Conservation (phyloP, 805 yeast genomes). For the Yarrowia osloensis region DNA sequence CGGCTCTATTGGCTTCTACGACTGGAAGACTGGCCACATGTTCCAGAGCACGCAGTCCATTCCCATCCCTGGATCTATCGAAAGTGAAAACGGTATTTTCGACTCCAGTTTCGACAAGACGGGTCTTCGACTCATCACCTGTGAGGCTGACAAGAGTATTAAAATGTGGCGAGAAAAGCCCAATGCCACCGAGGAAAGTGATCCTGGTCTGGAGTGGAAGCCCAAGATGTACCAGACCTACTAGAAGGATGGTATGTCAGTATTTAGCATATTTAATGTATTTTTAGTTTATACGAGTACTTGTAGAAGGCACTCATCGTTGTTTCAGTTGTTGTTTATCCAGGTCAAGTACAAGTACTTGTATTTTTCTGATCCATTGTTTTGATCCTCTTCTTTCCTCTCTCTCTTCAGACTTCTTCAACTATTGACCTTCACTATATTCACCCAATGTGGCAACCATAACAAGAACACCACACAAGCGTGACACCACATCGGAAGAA, state of each 20-base stretch:
- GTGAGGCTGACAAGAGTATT: slow-evolving; percentile 82
- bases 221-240: slow-evolving; percentile 35
- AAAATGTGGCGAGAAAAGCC: slow-evolving; percentile 57
- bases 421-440: too few species aligned
- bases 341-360: too few species aligned
- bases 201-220: slow-evolving; percentile 46
- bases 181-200: slow-evolving; percentile 44
- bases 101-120: slow-evolving; percentile 74
- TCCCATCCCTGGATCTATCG: slow-evolving; percentile 69
- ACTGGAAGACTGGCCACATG: slow-evolving; percentile 69
- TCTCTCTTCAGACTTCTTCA: too few species aligned
- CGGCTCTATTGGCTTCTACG: slow-evolving; percentile 75
- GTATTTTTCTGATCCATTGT: too few species aligned
- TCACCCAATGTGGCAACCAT: too few species aligned
- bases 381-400: too few species aligned
- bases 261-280: slow-evolving; percentile 27
- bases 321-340: too few species aligned
- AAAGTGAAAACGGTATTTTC: slow-evolving; percentile 66
- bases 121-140: slow-evolving; percentile 78
- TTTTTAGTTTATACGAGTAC: slow-evolving; percentile 10
- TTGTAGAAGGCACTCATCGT: too few species aligned
- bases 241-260: background rate
- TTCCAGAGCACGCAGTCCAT: slow-evolving; percentile 57
- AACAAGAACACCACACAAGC: too few species aligned
- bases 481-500: too few species aligned